A percentile compares a stretch with the other conserved stretches of the same genome.
These are phyloP conservation scores for Amanita rimosa DNA, from an alignment of 768 basidiomycete species.

Conservation along the genomic window DNA sequence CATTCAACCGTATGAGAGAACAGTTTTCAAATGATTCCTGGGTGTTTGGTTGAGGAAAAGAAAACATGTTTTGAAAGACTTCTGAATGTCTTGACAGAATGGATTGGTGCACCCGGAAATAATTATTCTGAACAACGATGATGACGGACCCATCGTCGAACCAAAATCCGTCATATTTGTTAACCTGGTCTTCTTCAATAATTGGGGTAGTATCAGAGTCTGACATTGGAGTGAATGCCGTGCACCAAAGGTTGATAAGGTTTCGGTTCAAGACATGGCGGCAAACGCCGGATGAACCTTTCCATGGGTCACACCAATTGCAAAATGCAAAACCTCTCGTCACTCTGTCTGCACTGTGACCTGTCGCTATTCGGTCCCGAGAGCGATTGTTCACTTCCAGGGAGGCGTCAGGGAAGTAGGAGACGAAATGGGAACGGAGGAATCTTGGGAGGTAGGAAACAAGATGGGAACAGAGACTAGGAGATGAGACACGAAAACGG, in stretches of 20 bases:
- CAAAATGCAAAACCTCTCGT: too few relatives aligned
- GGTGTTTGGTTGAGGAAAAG: slow-evolving; percentile 22
- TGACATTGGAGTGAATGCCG: neutral
- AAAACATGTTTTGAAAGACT: slow-evolving; percentile 27
- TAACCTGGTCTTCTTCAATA: neutral
- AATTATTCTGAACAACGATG: slow-evolving; percentile 19
- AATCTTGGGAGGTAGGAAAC: too few relatives aligned
- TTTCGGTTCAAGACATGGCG: too few relatives aligned
- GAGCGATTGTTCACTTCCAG: too few relatives aligned
- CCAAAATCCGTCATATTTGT: slow-evolving; percentile 19
- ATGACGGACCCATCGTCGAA: slow-evolving; percentile 29
- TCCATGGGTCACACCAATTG: too few relatives aligned
- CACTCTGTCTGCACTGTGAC: too few relatives aligned
- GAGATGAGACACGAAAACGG: too few relatives aligned
- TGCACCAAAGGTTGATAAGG: neutral
- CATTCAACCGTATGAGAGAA: slow-evolving; percentile 20
- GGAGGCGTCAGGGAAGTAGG: too few relatives aligned
- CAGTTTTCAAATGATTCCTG: slow-evolving; percentile 25
- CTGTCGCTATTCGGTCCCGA: too few relatives aligned
- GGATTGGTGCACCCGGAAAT: slow-evolving; percentile 26
- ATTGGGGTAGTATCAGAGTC: neutral
- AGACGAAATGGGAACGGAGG: too few relatives aligned
- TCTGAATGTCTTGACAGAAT: slow-evolving; percentile 28
- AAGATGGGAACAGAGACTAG: too few relatives aligned
- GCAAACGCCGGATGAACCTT: too few relatives aligned